phyloP scores from a whole-genome alignment of 805 yeast genomes.

The Geotrichum ghanense region DNA sequence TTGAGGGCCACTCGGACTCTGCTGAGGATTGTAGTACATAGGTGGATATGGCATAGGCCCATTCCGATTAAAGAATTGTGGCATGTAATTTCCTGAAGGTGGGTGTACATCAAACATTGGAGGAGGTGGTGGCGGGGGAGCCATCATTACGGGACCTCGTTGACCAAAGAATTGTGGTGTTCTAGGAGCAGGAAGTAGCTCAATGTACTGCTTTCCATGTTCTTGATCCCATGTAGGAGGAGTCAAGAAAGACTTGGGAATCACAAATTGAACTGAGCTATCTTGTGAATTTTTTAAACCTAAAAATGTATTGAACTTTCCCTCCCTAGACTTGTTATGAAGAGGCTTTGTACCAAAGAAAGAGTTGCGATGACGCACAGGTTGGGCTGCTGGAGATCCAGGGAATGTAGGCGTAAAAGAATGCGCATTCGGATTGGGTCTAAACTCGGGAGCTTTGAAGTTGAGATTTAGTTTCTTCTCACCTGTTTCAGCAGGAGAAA shows the following conservation, averaged over 20 bases:
- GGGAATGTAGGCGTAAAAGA: constrained; percentile 31
- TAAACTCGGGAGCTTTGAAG: constrained; percentile 49
- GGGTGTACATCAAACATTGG: not conserved
- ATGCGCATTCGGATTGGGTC: constrained; percentile 59
- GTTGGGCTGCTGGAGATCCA: constrained; percentile 16
- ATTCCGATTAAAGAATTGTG: not conserved
- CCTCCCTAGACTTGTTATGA: constrained; percentile 19
- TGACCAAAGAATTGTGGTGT: not conserved
- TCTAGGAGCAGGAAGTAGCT: constrained; percentile 33
- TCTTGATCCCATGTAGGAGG: constrained; percentile 70
- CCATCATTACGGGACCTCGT: not conserved
- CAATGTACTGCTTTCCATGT: constrained; percentile 41
- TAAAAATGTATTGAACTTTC: constrained; percentile 43
- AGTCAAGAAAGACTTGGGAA: constrained; percentile 58
- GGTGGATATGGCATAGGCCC: constrained; percentile 1
- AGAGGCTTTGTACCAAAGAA: constrained; percentile 33
- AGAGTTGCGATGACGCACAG: constrained; percentile 8
- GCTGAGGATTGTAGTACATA: not conserved
- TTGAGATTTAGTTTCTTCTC: constrained; percentile 48
- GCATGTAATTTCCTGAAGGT: not conserved
- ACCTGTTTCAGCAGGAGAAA: constrained; percentile 15
- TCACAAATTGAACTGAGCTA: constrained; percentile 9
- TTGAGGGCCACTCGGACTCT: not conserved
- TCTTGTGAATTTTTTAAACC: constrained; percentile 30
- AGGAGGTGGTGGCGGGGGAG: not conserved